Conservation (phyloP, 768 basidiomycete genomes). For the Boletus speciosus region DNA sequence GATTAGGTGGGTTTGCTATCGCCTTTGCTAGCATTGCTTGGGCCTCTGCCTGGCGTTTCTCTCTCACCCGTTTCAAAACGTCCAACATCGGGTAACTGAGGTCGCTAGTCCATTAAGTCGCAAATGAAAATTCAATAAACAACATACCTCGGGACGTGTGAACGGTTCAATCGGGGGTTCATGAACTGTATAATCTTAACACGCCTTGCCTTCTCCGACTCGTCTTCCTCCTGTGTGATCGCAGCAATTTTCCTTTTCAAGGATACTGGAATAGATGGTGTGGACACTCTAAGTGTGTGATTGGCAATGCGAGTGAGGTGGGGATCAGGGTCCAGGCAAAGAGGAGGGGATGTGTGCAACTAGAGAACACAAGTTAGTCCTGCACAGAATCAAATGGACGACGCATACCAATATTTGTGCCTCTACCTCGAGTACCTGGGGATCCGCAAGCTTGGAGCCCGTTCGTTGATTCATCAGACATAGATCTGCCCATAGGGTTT, state of each 20-base stretch:
- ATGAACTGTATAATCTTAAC: slow-evolving; percentile 77
- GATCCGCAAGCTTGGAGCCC: slow-evolving; percentile 63
- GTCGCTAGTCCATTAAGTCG: slow-evolving; percentile 1
- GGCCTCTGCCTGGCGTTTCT: slow-evolving; percentile 25
- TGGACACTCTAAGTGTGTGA: slow-evolving; percentile 66
- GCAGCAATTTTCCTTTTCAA: slow-evolving; percentile 74
- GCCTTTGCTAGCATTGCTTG: slow-evolving; percentile 23
- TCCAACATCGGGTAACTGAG: slow-evolving; percentile 60
- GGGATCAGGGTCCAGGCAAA: slow-evolving; percentile 79
- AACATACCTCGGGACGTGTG: slow-evolving; percentile 48
- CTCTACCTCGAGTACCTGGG: slow-evolving; percentile 70
- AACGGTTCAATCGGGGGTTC: slow-evolving; percentile 54
- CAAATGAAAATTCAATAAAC: not conserved
- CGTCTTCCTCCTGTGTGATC: slow-evolving; percentile 72
- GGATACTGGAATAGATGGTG: slow-evolving; percentile 67
- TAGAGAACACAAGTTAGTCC: slow-evolving; percentile 29
- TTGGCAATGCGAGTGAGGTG: slow-evolving; percentile 76
- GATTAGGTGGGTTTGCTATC: slow-evolving; percentile 30
- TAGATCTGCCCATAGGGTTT: slow-evolving; percentile 77
- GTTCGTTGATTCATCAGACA: slow-evolving; percentile 61
- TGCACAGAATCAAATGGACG: not conserved
- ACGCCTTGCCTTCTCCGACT: slow-evolving; percentile 67
- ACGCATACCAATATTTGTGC: slow-evolving; percentile 63
- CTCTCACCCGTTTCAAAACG: slow-evolving; percentile 33
- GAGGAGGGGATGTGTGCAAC: slow-evolving; percentile 70